Conservation (phyloP, 257 asterid genomes). For the Penstemon barbatus region DNA sequence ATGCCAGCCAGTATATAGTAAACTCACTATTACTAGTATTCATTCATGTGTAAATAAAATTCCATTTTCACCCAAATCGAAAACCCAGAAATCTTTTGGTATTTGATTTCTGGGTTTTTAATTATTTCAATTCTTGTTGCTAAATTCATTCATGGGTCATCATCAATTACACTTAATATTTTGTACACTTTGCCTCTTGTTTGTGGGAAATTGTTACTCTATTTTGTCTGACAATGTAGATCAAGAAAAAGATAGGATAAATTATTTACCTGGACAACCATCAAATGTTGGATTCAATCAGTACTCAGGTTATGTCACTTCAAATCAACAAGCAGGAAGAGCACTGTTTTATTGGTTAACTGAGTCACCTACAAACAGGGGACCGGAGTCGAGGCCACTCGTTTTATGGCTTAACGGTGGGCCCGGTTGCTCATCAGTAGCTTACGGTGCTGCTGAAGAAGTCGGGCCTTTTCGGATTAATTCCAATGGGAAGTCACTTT, state of each 20-base stretch:
- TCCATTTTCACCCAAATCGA: conserved; percentile 14
- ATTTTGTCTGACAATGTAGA: conserved; percentile 36
- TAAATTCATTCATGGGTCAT: conserved; percentile 34
- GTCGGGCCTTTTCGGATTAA: conserved; percentile 90
- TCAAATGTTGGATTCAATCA: conserved; percentile 61
- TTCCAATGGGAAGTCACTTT: conserved; percentile 82
- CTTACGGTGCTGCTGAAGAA: conserved; percentile 94
- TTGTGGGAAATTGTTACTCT: conserved; percentile 49
- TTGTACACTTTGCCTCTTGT: conserved; percentile 29
- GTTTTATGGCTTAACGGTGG: conserved; percentile 99
- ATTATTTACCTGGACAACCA: conserved; percentile 88
- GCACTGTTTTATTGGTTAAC: conserved; percentile 92
- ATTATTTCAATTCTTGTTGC: neutral
- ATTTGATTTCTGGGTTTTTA: conserved; percentile 31
- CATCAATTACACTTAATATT: conserved; percentile 16
- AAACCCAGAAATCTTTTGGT: conserved; percentile 30
- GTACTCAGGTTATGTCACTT: conserved; percentile 85
- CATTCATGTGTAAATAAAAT: conserved; percentile 32
- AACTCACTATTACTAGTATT: neutral
- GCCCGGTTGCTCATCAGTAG: conserved; percentile 98
- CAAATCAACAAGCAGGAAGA: conserved; percentile 71
- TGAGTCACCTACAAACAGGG: conserved; percentile 60
- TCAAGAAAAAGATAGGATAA: conserved; percentile 76
- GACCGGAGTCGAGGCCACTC: conserved; percentile 77
- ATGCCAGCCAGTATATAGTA: conserved; percentile 27